Evolutionary conservation across 2,329 filamentous ascomycete genomes (phyloP).

Genomic region (Aspergillus phoenicis): DNA sequence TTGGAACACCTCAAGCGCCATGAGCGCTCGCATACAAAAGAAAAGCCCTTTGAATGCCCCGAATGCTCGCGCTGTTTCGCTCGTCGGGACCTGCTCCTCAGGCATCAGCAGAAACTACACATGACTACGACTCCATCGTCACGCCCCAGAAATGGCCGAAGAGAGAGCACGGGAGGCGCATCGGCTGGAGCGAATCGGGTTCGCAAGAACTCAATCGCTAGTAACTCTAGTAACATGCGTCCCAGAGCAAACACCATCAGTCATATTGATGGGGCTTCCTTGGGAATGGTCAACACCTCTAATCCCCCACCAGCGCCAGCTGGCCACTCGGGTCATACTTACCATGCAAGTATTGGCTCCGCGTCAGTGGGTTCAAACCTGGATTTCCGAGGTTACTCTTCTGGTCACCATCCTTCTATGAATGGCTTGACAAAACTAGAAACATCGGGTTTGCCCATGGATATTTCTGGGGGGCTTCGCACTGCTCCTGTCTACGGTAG

Average conservation of each 20-base stretch:
- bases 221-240: slow-evolving; percentile 65
- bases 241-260: slow-evolving; percentile 95
- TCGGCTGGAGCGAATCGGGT: slow-evolving; percentile 70
- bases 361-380: slow-evolving; percentile 58
- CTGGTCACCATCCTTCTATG: slow-evolving; percentile 50
- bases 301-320: slow-evolving; percentile 23
- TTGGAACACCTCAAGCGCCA: slow-evolving; percentile 96
- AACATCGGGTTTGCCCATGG: slow-evolving; percentile 70
- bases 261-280: slow-evolving; percentile 76
- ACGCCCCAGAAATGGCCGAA: slow-evolving; percentile 76
- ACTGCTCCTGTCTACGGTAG: slow-evolving; percentile 76
- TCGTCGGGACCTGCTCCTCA: slow-evolving; percentile 82
- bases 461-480: slow-evolving; percentile 68
- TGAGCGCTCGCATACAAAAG: slow-evolving; percentile 96
- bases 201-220: slow-evolving; percentile 87
- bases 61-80: slow-evolving; percentile 96
- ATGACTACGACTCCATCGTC: slow-evolving; percentile 87
- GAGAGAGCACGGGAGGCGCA: slow-evolving; percentile 81
- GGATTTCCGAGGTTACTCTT: slow-evolving; percentile 69
- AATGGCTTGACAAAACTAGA: slow-evolving; percentile 81
- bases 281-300: slow-evolving; percentile 61
- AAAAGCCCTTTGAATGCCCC: slow-evolving; percentile 97
- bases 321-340: slow-evolving; percentile 56
- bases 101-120: slow-evolving; percentile 98
- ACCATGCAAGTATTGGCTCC: slow-evolving; percentile 74